A percentile compares a stretch with the other conserved stretches of the same genome.
Evolutionary conservation across 192 early-diverging fungal genomes (phyloP).

Genomic region (Umbelopsis isabellina): DNA sequence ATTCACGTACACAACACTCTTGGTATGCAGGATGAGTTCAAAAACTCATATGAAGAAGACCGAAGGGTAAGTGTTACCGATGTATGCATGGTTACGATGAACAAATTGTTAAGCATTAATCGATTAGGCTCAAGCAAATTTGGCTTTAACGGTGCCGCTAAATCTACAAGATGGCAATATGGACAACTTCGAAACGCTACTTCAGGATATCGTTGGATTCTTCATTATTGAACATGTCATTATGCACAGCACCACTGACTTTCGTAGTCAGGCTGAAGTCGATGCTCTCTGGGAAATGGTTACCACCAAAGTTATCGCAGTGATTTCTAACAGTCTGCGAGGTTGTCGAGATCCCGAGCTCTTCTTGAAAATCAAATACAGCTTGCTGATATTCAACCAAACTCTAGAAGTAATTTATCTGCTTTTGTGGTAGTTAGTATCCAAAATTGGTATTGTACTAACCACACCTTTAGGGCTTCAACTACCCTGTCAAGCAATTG

Average conservation of each 20-base stretch:
- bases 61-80: conserved; percentile 57
- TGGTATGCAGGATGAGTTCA: conserved; percentile 85
- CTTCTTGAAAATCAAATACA: conserved; percentile 78
- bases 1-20: conserved; percentile 95
- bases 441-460: neutral
- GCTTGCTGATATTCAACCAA: conserved; percentile 86
- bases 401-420: conserved; percentile 74
- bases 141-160: conserved; percentile 78
- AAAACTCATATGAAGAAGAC: conserved; percentile 87
- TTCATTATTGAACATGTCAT: conserved; percentile 94
- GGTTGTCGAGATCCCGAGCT: conserved; percentile 79
- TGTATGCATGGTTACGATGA: neutral
- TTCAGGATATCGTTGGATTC: conserved; percentile 94
- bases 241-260: conserved; percentile 85
- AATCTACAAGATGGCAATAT: conserved; percentile 69
- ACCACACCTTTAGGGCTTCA: conserved; percentile 59
- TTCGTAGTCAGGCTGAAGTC: conserved; percentile 82
- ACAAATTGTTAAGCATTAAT: neutral
- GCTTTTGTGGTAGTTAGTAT: conserved; percentile 26
- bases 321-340: conserved; percentile 78
- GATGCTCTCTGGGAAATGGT: conserved; percentile 91
- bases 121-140: conserved; percentile 78
- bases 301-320: conserved; percentile 76
- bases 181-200: conserved; percentile 67
- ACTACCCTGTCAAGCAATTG: conserved; percentile 70